Conservation (phyloP, 768 basidiomycete species). For the Pilatotrama ljubarskyi region DNA sequence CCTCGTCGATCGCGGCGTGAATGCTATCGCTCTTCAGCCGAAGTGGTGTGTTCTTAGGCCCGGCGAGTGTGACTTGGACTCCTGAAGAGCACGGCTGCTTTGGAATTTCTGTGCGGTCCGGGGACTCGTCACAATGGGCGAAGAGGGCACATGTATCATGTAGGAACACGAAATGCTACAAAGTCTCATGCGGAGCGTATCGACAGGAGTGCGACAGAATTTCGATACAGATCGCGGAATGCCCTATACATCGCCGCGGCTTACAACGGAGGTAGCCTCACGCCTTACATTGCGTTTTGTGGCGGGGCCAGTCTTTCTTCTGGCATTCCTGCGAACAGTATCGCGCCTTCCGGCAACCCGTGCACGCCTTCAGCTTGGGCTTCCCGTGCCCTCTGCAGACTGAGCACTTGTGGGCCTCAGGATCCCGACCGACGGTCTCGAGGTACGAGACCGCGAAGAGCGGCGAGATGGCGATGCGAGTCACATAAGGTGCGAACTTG, state of each 20-base stretch:
- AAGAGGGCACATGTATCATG: too few species aligned
- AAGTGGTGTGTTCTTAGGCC: constrained; percentile 70
- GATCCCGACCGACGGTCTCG: constrained; percentile 36
- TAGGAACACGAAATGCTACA: too few species aligned
- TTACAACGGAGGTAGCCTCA: not conserved
- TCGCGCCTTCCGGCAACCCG: constrained; percentile 38
- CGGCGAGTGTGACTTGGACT: constrained; percentile 50
- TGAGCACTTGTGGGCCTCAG: constrained; percentile 27
- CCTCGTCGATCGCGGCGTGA: constrained; percentile 59
- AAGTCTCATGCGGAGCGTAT: too few species aligned
- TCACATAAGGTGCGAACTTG: constrained; percentile 43
- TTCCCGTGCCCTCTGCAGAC: constrained; percentile 35
- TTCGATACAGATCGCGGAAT: too few species aligned
- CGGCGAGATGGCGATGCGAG: constrained; percentile 51
- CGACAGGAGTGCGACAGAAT: too few species aligned
- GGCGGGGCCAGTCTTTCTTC: constrained; percentile 46
- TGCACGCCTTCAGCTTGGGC: constrained; percentile 36
- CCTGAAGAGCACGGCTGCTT: constrained; percentile 38
- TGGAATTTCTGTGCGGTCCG: too few species aligned
- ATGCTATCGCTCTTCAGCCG: constrained; percentile 65
- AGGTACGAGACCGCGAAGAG: constrained; percentile 53
- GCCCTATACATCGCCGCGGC: too few species aligned
- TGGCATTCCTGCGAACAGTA: constrained; percentile 51
- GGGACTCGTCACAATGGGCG: too few species aligned
- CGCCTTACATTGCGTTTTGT: constrained; percentile 39